A percentile compares a stretch with the other conserved stretches of the same genome.
Evolutionary conservation across 305 asterid species (phyloP).

Genomic region (Fraxinus ornus): DNA sequence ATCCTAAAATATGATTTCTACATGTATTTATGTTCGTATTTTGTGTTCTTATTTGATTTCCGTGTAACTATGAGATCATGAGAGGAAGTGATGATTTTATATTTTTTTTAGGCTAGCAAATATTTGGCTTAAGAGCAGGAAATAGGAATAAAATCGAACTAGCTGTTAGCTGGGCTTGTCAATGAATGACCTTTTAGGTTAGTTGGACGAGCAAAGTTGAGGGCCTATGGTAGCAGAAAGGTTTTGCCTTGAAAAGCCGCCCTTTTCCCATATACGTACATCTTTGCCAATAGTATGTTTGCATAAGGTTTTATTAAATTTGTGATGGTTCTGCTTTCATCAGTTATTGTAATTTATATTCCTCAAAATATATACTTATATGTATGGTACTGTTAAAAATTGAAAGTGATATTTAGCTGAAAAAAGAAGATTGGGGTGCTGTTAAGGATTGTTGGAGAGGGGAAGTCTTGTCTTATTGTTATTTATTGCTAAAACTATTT

Average conservation of each 20-base stretch:
- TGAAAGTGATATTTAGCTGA: background rate
- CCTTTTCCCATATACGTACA: background rate
- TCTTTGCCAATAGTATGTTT: background rate
- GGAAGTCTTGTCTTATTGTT: background rate
- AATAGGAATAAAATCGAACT: background rate
- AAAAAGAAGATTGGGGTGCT: background rate
- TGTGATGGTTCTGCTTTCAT: background rate
- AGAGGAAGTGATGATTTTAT: background rate
- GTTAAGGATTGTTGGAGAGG: background rate
- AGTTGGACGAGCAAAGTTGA: background rate
- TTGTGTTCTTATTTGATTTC: background rate
- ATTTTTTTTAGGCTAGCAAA: background rate
- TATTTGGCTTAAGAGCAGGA: constrained; percentile 15
- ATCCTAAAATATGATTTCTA: background rate
- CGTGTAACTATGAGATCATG: background rate
- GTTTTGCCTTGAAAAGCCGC: background rate
- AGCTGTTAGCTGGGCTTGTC: background rate
- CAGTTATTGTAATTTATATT: background rate
- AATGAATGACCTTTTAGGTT: background rate
- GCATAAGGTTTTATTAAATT: background rate
- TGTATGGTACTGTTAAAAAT: background rate
- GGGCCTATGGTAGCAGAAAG: background rate
- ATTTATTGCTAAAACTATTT: background rate
- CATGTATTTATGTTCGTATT: background rate
- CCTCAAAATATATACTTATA: background rate